phyloP scores from a whole-genome alignment of 116 monocot genomes.

The Zostera marina region DNA sequence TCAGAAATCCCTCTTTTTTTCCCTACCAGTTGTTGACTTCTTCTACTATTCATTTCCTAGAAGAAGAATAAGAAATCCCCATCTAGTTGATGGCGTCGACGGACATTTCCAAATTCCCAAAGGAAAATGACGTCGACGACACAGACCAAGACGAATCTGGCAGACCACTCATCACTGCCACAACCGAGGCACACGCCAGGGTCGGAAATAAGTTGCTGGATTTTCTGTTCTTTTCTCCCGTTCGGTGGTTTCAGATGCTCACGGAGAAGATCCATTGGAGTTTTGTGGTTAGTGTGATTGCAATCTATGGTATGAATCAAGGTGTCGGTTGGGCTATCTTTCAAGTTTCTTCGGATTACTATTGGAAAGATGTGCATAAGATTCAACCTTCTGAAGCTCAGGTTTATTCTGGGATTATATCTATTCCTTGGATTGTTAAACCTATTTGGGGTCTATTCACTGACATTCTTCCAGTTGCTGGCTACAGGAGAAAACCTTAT shows the following conservation, averaged over 20 bases:
- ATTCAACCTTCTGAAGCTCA: slow-evolving; percentile 60
- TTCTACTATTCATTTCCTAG: too few relatives aligned
- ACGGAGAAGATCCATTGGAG: slow-evolving; percentile 34
- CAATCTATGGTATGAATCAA: slow-evolving; percentile 65
- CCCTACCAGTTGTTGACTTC: too few relatives aligned
- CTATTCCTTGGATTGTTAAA: slow-evolving; percentile 58
- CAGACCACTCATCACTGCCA: too few relatives aligned
- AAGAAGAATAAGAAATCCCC: too few relatives aligned
- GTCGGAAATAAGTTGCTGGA: not conserved
- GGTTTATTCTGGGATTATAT: slow-evolving; percentile 35
- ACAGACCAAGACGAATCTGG: not conserved
- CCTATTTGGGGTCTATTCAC: slow-evolving; percentile 73
- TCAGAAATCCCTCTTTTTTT: too few relatives aligned
- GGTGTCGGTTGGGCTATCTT: slow-evolving; percentile 47
- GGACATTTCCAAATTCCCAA: not conserved
- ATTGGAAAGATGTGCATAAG: slow-evolving; percentile 84
- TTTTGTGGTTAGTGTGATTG: slow-evolving; percentile 44
- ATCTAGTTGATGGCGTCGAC: not conserved
- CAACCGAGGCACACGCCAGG: not conserved
- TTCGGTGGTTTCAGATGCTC: slow-evolving; percentile 36
- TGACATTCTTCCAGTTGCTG: slow-evolving; percentile 43
- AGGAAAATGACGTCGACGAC: not conserved
- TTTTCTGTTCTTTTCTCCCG: not conserved
- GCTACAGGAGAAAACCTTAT: slow-evolving; percentile 59
- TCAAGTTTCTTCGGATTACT: slow-evolving; percentile 52